A percentile compares a stretch with the other conserved stretches of the same genome.
These are phyloP conservation scores for Metschnikowia gelsemii DNA, from an alignment of 805 yeast species.

Conservation along the genomic window DNA sequence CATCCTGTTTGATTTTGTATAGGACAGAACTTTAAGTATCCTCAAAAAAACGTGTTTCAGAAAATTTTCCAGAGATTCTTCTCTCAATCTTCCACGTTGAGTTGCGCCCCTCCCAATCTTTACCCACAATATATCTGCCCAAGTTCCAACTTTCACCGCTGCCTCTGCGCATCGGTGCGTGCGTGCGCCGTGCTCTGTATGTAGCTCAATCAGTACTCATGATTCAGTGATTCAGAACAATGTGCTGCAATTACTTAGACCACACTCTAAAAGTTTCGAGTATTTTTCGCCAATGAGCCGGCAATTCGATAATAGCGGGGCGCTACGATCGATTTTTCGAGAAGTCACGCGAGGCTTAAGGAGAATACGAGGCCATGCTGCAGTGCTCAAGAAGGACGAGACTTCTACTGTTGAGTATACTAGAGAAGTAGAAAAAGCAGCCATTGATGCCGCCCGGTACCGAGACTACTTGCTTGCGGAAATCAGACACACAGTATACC, in stretches of 20 bases:
- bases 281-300: background rate
- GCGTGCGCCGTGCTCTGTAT: too few species aligned
- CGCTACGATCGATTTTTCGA: slow-evolving; percentile 17
- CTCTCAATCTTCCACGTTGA: too few species aligned
- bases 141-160: too few species aligned
- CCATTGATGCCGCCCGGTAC: slow-evolving; percentile 17
- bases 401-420: background rate
- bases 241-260: background rate
- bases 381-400: slow-evolving; percentile 1
- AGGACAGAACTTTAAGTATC: too few species aligned
- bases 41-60: too few species aligned
- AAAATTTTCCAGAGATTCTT: too few species aligned
- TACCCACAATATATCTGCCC: too few species aligned
- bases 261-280: background rate
- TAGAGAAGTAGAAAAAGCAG: slow-evolving; percentile 13
- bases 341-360: slow-evolving; percentile 16
- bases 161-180: too few species aligned
- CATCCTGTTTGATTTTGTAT: too few species aligned
- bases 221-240: too few species aligned
- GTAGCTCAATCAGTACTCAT: too few species aligned
- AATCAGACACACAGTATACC: slow-evolving; percentile 17
- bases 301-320: background rate
- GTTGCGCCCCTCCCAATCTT: too few species aligned
- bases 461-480: slow-evolving; percentile 21
- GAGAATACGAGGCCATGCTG: slow-evolving; percentile 1